These are phyloP conservation scores for Schwanniomyces sp. DNA, from an alignment of 805 yeast genomes.

Conservation along the genomic window DNA sequence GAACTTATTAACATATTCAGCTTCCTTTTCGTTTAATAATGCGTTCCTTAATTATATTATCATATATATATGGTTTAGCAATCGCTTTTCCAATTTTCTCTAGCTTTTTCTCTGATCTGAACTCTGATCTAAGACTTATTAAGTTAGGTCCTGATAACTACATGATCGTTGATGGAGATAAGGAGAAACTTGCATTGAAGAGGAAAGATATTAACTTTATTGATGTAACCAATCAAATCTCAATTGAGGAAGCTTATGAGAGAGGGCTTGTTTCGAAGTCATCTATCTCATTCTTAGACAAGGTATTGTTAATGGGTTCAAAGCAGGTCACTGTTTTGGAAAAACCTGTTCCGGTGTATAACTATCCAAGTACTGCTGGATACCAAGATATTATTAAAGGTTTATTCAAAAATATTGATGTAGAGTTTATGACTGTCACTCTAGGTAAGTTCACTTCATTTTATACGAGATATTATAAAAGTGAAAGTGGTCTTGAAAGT, in stretches of 20 bases:
- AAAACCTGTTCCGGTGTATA: conserved; percentile 30
- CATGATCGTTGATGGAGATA: conserved; percentile 31
- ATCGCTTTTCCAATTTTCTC: conserved; percentile 10
- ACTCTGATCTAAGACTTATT: conserved; percentile 22
- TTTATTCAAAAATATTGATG: conserved; percentile 46
- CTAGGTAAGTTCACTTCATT: conserved; percentile 68
- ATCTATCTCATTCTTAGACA: conserved; percentile 8
- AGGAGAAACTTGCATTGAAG: conserved; percentile 30
- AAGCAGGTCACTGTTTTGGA: conserved; percentile 25
- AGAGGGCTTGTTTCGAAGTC: conserved; percentile 21
- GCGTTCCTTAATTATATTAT: not conserved
- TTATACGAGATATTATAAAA: conserved; percentile 74
- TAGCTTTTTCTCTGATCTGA: not conserved
- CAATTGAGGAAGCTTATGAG: conserved; percentile 32
- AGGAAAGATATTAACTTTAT: conserved; percentile 55
- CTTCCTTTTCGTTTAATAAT: not conserved
- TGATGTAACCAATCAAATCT: conserved; percentile 58
- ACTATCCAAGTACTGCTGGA: conserved; percentile 52
- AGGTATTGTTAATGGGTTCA: conserved; percentile 18
- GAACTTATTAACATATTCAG: not conserved
- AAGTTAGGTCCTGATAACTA: conserved; percentile 34
- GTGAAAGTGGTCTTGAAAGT: conserved; percentile 66
- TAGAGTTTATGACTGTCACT: conserved; percentile 47
- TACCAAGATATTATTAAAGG: conserved; percentile 38
- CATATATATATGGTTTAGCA: conserved; percentile 1